Percentiles rank a stretch among this genome's conserved stretches.
Conservation (phyloP, 768 basidiomycete genomes). For the Psilocybe subaeruginosa region DNA sequence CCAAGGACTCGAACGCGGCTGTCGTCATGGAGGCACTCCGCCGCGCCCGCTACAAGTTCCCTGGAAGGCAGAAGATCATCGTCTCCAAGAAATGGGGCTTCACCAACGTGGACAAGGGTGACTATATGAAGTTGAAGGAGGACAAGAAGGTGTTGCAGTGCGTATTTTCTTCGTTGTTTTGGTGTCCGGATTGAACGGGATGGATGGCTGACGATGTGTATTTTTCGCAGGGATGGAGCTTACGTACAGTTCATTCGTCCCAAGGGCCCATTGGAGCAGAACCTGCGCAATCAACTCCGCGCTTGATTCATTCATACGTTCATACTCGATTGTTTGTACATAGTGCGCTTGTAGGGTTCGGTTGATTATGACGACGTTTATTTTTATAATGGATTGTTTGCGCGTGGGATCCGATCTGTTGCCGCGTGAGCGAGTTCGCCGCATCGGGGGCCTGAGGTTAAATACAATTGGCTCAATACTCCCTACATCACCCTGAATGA, state of each 20-base stretch:
- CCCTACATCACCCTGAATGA: constrained; percentile 66
- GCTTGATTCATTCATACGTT: constrained; percentile 43
- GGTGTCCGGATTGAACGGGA: neutral
- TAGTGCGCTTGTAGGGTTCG: constrained; percentile 15
- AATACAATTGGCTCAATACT: constrained; percentile 56
- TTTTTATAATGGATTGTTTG: neutral
- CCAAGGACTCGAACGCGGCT: constrained; percentile 83
- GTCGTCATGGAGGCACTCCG: constrained; percentile 97
- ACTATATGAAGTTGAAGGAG: constrained; percentile 87
- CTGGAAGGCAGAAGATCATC: constrained; percentile 97
- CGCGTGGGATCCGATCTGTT: constrained; percentile 12
- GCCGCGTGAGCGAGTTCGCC: constrained; percentile 8
- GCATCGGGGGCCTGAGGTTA: constrained; percentile 8
- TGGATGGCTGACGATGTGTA: constrained; percentile 1
- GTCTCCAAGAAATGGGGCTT: constrained; percentile 99
- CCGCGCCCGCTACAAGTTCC: constrained; percentile 99
- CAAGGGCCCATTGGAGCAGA: constrained; percentile 83
- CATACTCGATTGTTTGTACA: constrained; percentile 7
- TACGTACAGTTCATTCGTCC: constrained; percentile 94
- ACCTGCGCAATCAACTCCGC: constrained; percentile 82
- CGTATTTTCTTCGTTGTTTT: constrained; percentile 35
- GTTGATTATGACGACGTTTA: neutral
- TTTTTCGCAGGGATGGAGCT: constrained; percentile 75
- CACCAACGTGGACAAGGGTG: constrained; percentile 90
- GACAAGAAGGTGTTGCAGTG: constrained; percentile 89